A percentile compares a stretch with the other conserved stretches of the same genome.
phyloP scores from a whole-genome alignment of 495 filamentous ascomycete genomes.

The Podospora pseudoanserina region DNA sequence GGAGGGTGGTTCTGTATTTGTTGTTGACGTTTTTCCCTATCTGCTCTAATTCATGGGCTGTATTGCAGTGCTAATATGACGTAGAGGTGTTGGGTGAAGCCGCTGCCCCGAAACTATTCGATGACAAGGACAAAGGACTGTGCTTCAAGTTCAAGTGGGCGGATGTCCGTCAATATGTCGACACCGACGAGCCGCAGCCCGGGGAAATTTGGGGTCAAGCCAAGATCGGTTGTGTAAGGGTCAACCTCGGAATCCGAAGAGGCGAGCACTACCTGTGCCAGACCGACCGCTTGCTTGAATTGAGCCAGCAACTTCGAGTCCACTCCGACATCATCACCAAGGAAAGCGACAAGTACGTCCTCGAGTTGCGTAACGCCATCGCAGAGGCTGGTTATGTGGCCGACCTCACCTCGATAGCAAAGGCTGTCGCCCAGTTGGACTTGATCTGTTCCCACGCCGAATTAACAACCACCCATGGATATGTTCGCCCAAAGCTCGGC shows the following conservation, averaged over 20 bases:
- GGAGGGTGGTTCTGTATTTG: background rate
- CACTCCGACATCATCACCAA: slow-evolving; percentile 74
- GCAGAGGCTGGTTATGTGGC: slow-evolving; percentile 59
- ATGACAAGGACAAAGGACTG: background rate
- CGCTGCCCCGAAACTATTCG: background rate
- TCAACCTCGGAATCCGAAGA: slow-evolving; percentile 73
- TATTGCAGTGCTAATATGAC: background rate
- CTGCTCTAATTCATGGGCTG: background rate
- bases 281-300: slow-evolving; percentile 76
- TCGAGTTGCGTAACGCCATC: slow-evolving; percentile 53
- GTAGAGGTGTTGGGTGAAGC: background rate
- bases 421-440: slow-evolving; percentile 85
- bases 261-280: slow-evolving; percentile 77
- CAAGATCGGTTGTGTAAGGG: slow-evolving; percentile 11
- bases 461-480: slow-evolving; percentile 70
- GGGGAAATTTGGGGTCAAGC: slow-evolving; percentile 8
- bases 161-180: slow-evolving; percentile 60
- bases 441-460: slow-evolving; percentile 86
- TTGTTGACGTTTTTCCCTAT: background rate
- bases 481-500: slow-evolving; percentile 72
- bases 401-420: slow-evolving; percentile 71
- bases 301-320: slow-evolving; percentile 46
- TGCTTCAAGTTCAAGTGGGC: slow-evolving; percentile 65
- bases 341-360: slow-evolving; percentile 69
- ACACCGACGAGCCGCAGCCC: background rate